Evolutionary conservation across 305 asterid genomes (phyloP).

Genomic region (Striga hermonthica): DNA sequence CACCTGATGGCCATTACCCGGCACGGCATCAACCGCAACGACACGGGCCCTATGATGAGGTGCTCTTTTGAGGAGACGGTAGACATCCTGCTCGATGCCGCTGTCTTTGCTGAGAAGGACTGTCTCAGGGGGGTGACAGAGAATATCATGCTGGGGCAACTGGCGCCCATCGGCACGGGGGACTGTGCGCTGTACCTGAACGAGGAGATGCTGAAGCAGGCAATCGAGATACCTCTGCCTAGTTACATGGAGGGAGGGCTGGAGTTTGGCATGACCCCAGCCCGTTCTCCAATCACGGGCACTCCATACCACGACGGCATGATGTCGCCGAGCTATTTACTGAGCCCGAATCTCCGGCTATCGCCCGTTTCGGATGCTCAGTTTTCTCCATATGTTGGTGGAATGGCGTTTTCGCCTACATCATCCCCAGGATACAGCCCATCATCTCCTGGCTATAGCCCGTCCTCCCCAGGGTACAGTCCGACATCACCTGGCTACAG

Average conservation of each 20-base stretch:
- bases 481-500: slow-evolving; percentile 80
- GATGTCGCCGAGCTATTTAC: slow-evolving; percentile 84
- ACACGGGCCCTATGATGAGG: slow-evolving; percentile 98
- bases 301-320: slow-evolving; percentile 86
- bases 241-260: slow-evolving; percentile 88
- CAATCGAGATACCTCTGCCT: slow-evolving; percentile 83
- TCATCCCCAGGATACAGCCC: slow-evolving; percentile 86
- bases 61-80: slow-evolving; percentile 98
- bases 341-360: slow-evolving; percentile 72
- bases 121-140: slow-evolving; percentile 86
- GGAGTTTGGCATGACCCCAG: slow-evolving; percentile 93
- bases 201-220: slow-evolving; percentile 90
- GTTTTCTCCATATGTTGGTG: slow-evolving; percentile 79
- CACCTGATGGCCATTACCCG: slow-evolving; percentile 99
- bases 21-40: slow-evolving; percentile 90
- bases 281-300: slow-evolving; percentile 70
- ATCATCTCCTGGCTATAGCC: slow-evolving; percentile 77
- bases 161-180: slow-evolving; percentile 97
- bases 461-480: slow-evolving; percentile 80
- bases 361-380: slow-evolving; percentile 77
- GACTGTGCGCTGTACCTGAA: slow-evolving; percentile 79
- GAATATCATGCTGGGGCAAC: slow-evolving; percentile 96
- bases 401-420: slow-evolving; percentile 86
- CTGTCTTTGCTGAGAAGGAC: slow-evolving; percentile 90
- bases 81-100: slow-evolving; percentile 98